phyloP scores from a whole-genome alignment of 2,329 filamentous ascomycete species.

The Sclerotinia nivalis region DNA sequence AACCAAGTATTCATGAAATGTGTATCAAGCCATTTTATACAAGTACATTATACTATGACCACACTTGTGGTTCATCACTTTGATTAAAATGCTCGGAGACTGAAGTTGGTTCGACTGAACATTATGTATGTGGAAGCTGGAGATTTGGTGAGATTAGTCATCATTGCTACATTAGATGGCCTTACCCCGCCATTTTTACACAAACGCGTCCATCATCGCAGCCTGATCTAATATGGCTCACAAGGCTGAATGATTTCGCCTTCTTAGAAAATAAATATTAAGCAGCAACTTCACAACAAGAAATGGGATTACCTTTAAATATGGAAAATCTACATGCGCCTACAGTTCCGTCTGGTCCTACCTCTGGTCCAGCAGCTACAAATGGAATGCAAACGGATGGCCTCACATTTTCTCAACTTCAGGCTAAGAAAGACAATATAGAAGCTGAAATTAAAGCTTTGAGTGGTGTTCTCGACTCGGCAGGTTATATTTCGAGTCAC shows the following conservation, averaged over 20 bases:
- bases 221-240: conserved; percentile 23
- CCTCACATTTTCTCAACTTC: conserved; percentile 75
- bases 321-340: conserved; percentile 70
- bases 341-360: conserved; percentile 77
- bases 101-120: neutral
- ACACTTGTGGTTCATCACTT: neutral
- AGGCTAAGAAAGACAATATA: conserved; percentile 78
- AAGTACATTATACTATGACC: neutral
- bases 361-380: conserved; percentile 55
- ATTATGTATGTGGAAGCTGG: neutral
- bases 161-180: neutral
- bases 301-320: conserved; percentile 37
- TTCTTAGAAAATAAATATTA: neutral
- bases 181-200: conserved; percentile 15
- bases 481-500: conserved; percentile 46
- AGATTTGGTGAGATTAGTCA: conserved; percentile 5
- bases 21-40: neutral
- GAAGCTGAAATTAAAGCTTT: conserved; percentile 86
- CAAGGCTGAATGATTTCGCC: conserved; percentile 21
- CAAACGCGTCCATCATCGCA: conserved; percentile 27
- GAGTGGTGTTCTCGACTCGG: conserved; percentile 83
- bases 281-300: conserved; percentile 20
- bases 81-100: neutral
- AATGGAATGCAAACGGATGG: conserved; percentile 63
- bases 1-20: neutral